A percentile compares a stretch with the other conserved stretches of the same genome.
Conservation (phyloP, 768 basidiomycete species). For the Auricularia heimuer region DNA sequence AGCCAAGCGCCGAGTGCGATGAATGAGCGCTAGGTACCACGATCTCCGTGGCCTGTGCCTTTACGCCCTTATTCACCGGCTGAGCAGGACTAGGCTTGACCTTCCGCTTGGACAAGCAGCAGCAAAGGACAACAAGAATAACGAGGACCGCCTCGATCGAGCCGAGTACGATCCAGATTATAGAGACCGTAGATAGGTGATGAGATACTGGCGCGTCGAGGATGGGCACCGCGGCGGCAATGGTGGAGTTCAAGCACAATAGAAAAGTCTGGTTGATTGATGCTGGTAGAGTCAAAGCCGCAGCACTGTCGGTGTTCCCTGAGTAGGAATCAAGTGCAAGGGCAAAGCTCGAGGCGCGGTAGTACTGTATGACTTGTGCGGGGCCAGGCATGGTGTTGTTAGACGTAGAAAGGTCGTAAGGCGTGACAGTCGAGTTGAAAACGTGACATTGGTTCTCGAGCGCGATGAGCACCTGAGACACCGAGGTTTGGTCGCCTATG, state of each 20-base stretch:
- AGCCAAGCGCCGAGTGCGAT: too few relatives aligned
- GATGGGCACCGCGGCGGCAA: slow-evolving; percentile 8
- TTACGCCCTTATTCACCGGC: too few relatives aligned
- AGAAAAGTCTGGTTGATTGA: slow-evolving; percentile 10
- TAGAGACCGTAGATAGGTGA: background rate
- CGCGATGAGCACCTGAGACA: background rate
- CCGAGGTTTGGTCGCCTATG: background rate
- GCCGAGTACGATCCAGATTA: background rate
- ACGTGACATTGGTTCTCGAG: background rate
- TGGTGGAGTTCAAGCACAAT: slow-evolving; percentile 12
- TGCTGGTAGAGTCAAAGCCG: background rate
- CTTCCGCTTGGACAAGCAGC: background rate
- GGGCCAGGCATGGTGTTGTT: slow-evolving; percentile 2
- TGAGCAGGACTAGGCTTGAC: background rate
- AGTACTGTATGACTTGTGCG: slow-evolving; percentile 9
- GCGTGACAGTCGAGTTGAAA: background rate
- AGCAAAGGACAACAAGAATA: background rate
- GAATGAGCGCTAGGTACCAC: too few relatives aligned
- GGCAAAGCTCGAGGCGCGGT: slow-evolving; percentile 11
- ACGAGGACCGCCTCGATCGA: background rate
- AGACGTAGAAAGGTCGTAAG: background rate
- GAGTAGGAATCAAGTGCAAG: slow-evolving; percentile 9
- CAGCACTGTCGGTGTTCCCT: too few relatives aligned
- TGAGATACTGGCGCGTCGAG: background rate
- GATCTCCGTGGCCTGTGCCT: too few relatives aligned